These are phyloP conservation scores for Dittrichia graveolens DNA, from an alignment of 129 eudicot species.

Conservation along the genomic window DNA sequence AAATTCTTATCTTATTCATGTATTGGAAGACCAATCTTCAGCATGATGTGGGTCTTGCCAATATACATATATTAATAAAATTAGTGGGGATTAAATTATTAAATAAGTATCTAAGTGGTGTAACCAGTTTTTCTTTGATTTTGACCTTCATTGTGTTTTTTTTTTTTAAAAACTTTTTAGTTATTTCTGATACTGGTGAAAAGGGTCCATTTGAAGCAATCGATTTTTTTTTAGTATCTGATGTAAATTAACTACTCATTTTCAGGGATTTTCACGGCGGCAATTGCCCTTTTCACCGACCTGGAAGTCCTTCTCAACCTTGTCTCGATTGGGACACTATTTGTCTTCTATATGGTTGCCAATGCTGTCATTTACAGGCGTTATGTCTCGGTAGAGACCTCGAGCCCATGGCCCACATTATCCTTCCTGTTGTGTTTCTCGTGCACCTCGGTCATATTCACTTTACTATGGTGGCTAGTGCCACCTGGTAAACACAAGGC, in stretches of 20 bases:
- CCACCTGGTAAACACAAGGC: constrained; percentile 75
- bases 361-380: constrained; percentile 91
- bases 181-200: constrained; percentile 7
- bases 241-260: background rate
- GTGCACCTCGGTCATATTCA: constrained; percentile 61
- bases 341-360: constrained; percentile 95
- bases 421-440: constrained; percentile 76
- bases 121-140: constrained; percentile 20
- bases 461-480: constrained; percentile 71
- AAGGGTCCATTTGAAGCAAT: constrained; percentile 28
- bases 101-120: constrained; percentile 25
- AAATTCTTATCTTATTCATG: constrained; percentile 37
- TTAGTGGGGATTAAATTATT: constrained; percentile 31
- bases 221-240: background rate
- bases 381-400: constrained; percentile 59
- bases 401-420: constrained; percentile 85
- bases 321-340: constrained; percentile 85
- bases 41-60: constrained; percentile 31
- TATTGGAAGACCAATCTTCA: constrained; percentile 33
- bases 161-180: background rate
- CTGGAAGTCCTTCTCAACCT: constrained; percentile 82
- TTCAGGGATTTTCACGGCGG: constrained; percentile 85
- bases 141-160: constrained; percentile 22
- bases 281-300: constrained; percentile 86
- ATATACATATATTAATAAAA: background rate